Base-by-base conservation (phyloP, 1,284 basidiomycete species). In the Ustilago lituana region DNA sequence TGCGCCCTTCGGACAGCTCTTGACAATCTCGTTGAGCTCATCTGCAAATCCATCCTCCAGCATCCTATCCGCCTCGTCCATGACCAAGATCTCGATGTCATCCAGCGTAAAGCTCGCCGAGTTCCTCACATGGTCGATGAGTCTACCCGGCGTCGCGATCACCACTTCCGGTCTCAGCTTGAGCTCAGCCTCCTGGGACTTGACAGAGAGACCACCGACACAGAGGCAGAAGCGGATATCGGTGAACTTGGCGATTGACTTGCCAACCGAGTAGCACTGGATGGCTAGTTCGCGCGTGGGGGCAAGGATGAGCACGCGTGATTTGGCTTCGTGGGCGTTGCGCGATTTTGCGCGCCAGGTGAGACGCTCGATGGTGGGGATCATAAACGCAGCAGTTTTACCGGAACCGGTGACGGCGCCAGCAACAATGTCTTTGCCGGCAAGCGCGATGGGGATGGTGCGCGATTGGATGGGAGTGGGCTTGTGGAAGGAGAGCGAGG, bases 11-110 rank as follows among this genome's bases (percentile, higher is more conserved):
- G 96, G 95, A 67, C 98, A 87, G 58, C 91, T 88, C 83, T 98
- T 95, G 51, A 99, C 85, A 74, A 99, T 98, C 82, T 93, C 96
- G 40, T 91, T 93, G 43, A 99, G 84, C 81, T 96, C 94, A n/a
- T 88, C 88, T 82, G 98, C 95, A 83, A 98, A 98, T 11, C 96
- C 96, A 20, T 98, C 88, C 79, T 96, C 90, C 58, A 98, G 92
- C 95, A 98, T 98, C 43, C 94, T 88, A 83, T 99, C 95, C 15
- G 96, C 96, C 85, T 99, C 95, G 83, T 98, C 96, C 93, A 98
- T 95, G 73, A 98, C 94, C 48, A 98, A 89, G 80, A 98, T 98
- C 84, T 98, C 95, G 64, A 98, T 90, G 2, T 92, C 90, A 67
- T 97, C 94, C 31, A 99, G 87, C 3, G 90, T 91, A 84, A 98